Conservation (phyloP, 495 filamentous ascomycete species). For the Daldinia vernicosa region DNA sequence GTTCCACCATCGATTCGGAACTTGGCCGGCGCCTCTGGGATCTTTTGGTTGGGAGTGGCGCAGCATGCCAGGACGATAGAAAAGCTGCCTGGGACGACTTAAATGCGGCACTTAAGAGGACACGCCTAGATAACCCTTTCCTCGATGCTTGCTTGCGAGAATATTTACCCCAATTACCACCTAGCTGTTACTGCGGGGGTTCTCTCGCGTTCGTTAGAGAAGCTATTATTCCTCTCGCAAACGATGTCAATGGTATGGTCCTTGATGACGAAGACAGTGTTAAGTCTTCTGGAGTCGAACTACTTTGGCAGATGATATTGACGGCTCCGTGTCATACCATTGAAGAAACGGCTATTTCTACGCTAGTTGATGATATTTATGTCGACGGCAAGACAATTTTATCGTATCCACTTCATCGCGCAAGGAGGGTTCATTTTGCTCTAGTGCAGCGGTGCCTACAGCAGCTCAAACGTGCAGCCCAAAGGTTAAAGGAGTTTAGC, state of each 20-base stretch:
- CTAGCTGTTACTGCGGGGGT: constrained; percentile 71
- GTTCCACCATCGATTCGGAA: constrained; percentile 67
- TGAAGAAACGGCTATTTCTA: constrained; percentile 70
- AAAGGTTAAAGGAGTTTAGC: constrained; percentile 61
- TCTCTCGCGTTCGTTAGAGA: constrained; percentile 71
- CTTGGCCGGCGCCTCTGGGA: constrained; percentile 73
- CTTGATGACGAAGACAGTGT: constrained; percentile 54
- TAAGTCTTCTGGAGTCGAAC: constrained; percentile 69
- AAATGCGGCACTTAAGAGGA: constrained; percentile 58
- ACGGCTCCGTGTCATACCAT: constrained; percentile 73
- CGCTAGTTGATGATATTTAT: constrained; percentile 76
- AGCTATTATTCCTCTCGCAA: constrained; percentile 52
- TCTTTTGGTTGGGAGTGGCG: constrained; percentile 68
- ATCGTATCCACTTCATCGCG: constrained; percentile 54
- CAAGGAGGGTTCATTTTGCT: constrained; percentile 72
- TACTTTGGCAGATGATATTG: constrained; percentile 85
- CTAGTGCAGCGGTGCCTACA: constrained; percentile 80
- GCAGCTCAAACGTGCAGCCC: constrained; percentile 76
- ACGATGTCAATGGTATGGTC: constrained; percentile 49
- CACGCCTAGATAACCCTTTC: constrained; percentile 65
- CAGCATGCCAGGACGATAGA: constrained; percentile 64
- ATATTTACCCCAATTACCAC: constrained; percentile 70
- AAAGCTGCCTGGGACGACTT: constrained; percentile 73
- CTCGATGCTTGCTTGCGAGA: constrained; percentile 70
- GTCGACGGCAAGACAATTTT: constrained; percentile 62